These are phyloP conservation scores for Staphylotrichum tortipilum DNA, from an alignment of 495 filamentous ascomycete genomes.

Conservation along the genomic window DNA sequence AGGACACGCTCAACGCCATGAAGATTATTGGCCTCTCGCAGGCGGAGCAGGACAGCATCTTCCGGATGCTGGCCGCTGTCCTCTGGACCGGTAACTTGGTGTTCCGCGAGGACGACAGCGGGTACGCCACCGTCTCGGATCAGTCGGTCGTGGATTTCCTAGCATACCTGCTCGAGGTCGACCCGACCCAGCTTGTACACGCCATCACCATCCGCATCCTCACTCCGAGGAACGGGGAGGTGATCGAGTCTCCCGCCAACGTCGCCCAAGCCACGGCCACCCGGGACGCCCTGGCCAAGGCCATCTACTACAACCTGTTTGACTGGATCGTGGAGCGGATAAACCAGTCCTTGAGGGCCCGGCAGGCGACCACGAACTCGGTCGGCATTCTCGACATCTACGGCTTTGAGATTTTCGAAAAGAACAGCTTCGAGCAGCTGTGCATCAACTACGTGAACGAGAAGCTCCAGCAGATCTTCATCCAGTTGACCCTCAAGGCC, in stretches of 20 bases:
- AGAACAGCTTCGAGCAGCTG: slow-evolving; percentile 97
- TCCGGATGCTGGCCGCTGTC: slow-evolving; percentile 89
- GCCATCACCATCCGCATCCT: slow-evolving; percentile 83
- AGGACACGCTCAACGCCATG: slow-evolving; percentile 92
- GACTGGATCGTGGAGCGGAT: slow-evolving; percentile 97
- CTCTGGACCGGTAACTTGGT: slow-evolving; percentile 92
- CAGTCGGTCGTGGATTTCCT: slow-evolving; percentile 89
- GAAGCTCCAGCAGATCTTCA: slow-evolving; percentile 99
- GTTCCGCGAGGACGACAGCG: slow-evolving; percentile 77
- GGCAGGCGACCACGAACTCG: slow-evolving; percentile 64
- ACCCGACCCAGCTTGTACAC: slow-evolving; percentile 69
- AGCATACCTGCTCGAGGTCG: slow-evolving; percentile 87
- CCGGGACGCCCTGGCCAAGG: slow-evolving; percentile 86
- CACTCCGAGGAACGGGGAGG: slow-evolving; percentile 75
- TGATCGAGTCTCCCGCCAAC: slow-evolving; percentile 92
- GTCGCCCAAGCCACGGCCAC: slow-evolving; percentile 84
- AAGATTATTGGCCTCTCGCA: slow-evolving; percentile 82
- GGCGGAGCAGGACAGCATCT: slow-evolving; percentile 88
- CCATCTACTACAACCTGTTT: slow-evolving; percentile 94
- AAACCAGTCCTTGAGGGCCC: slow-evolving; percentile 78
- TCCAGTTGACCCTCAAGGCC: slow-evolving; percentile 91
- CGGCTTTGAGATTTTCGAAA: slow-evolving; percentile 98
- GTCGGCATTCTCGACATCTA: slow-evolving; percentile 99
- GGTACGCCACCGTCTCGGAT: slow-evolving; percentile 79
- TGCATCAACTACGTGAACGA: slow-evolving; percentile 99